Conservation (phyloP, 352 stramenopile genomes). For the Globisporangium polare region DNA sequence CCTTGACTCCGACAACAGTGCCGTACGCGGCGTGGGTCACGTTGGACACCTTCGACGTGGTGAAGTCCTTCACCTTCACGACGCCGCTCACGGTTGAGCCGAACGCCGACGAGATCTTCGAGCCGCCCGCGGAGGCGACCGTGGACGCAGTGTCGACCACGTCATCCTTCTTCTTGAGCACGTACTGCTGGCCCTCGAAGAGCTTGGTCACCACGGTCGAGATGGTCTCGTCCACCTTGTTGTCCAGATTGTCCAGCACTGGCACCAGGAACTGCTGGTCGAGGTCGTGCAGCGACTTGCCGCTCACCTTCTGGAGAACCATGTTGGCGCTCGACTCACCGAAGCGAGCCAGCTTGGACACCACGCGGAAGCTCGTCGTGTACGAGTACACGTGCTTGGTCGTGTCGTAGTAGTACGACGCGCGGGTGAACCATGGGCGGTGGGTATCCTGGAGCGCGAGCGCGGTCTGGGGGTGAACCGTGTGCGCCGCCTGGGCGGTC, state of each 20-base stretch:
- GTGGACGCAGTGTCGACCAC: conserved; percentile 15
- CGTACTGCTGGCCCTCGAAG: conserved; percentile 55
- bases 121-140: conserved; percentile 38
- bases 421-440: conserved; percentile 66
- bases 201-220: conserved; percentile 15
- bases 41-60: conserved; percentile 35
- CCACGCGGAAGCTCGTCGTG: conserved; percentile 71
- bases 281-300: conserved; percentile 55
- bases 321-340: conserved; percentile 65
- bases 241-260: conserved; percentile 50
- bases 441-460: conserved; percentile 20
- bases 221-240: conserved; percentile 61
- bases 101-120: conserved; percentile 37
- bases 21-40: conserved; percentile 32
- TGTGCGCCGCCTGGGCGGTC: background rate
- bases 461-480: background rate
- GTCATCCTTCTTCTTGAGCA: conserved; percentile 66
- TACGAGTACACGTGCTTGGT: conserved; percentile 81
- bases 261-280: conserved; percentile 49
- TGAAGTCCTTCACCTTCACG: conserved; percentile 60
- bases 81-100: conserved; percentile 38
- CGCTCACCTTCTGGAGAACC: conserved; percentile 53
- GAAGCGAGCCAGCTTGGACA: conserved; percentile 57
- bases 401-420: conserved; percentile 79
- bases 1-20: conserved; percentile 44